These are phyloP conservation scores for Phoenix roebelenii DNA, from an alignment of 176 grass and related monocot species.

Conservation along the genomic window DNA sequence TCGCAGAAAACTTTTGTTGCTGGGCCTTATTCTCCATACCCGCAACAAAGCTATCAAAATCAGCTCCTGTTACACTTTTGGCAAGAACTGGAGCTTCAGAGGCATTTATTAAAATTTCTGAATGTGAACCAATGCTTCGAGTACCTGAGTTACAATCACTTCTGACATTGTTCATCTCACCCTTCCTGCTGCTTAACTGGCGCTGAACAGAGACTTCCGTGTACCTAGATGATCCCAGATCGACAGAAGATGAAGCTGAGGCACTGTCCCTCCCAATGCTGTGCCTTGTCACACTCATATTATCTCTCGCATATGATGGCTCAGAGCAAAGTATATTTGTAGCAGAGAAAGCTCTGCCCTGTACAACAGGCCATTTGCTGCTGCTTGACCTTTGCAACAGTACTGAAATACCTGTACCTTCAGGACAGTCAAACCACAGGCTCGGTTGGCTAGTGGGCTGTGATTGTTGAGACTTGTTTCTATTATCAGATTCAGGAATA, in stretches of 20 bases:
- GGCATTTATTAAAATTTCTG: slow-evolving; percentile 63
- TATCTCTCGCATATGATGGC: slow-evolving; percentile 63
- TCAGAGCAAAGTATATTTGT: slow-evolving; percentile 58
- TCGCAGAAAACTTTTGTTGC: slow-evolving; percentile 10
- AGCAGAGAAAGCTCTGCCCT: slow-evolving; percentile 41
- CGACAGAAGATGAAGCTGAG: slow-evolving; percentile 68
- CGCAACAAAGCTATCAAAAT: slow-evolving; percentile 26
- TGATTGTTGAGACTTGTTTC: slow-evolving; percentile 35
- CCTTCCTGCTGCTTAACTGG: slow-evolving; percentile 36
- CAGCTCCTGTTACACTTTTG: slow-evolving; percentile 38
- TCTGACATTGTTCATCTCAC: slow-evolving; percentile 40
- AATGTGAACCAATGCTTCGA: slow-evolving; percentile 57
- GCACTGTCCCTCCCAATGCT: slow-evolving; percentile 58
- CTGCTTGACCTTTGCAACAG: slow-evolving; percentile 53
- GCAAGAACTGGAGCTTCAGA: slow-evolving; percentile 35
- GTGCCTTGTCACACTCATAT: slow-evolving; percentile 43
- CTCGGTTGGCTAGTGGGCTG: slow-evolving; percentile 10
- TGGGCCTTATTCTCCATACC: slow-evolving; percentile 29
- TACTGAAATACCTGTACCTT: slow-evolving; percentile 64
- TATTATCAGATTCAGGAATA: slow-evolving; percentile 12
- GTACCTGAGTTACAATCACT: slow-evolving; percentile 34
- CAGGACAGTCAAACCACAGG: slow-evolving; percentile 32
- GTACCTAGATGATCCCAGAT: slow-evolving; percentile 69
- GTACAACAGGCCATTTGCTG: slow-evolving; percentile 60
- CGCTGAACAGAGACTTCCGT: slow-evolving; percentile 34